Evolutionary conservation across 2,329 filamentous ascomycete species (phyloP), one percentile per base, ranked within the genome.

Genomic region (Fonsecaea nubica): DNA sequence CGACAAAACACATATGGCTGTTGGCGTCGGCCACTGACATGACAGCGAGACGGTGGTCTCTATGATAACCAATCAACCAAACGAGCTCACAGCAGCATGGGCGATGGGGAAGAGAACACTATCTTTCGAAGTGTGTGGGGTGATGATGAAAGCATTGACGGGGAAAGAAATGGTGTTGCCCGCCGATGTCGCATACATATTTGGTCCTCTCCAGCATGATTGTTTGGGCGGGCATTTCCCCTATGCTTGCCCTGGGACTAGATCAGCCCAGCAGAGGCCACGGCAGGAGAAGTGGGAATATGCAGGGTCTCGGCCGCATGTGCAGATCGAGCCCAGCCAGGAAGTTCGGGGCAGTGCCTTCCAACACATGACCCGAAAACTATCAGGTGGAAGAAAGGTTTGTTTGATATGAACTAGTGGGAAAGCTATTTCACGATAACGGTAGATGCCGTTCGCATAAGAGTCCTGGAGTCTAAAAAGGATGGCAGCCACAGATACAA

Each of bases 331-430:
- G 21, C 45, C 4, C 12, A 21, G 45, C 45, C 60, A 25, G 45
- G 36, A 42, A 45, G 3, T 62, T 62, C 52, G 52, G 60, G 30
- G 25, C 9, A 1, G n/a, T 54, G 33, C 25, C 52, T 54, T 32
- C 30, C 36, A 55, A 58, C 63, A 58, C 58, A 58, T 62, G 58
- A 62, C 42, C 54, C 15, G 9, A 38, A n/a, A 36, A 52, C 25
- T 65, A 35, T 61, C 58, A 55, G 13, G 38, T 38, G 33, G 45
- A 36, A 25, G 25, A 21, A 32, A 32, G 25, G 33, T 21, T 18
- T 18, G n/a, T 7, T 18, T 42, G 45, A n/a, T 42, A 15, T 59
- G 42, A 25, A n/a, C 32, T 33, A 32, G 33, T n/a, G 40, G 8
- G 33, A 59, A 45, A 18, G 36, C 35, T 52, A 35, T 45, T 35